Evolutionary conservation across 2,329 filamentous ascomycete species (phyloP).

Genomic region (Scedosporium dehoogii): DNA sequence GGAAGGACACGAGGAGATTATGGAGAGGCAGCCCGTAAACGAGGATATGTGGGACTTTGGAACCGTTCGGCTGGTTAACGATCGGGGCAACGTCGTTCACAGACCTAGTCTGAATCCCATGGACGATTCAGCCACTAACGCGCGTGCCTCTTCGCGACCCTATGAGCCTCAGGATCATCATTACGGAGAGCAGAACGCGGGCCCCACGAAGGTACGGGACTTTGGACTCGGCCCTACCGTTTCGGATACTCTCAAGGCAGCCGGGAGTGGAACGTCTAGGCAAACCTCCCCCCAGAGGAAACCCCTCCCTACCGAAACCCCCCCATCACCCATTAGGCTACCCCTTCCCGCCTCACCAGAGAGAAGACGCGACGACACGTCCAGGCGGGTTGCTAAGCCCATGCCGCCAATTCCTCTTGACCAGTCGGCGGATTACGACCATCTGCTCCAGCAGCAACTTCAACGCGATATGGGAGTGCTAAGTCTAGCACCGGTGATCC

Average conservation of each 20-base stretch:
- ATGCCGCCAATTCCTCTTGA: slow-evolving; percentile 1
- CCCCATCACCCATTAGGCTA: slow-evolving; percentile 47
- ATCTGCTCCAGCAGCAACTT: slow-evolving; percentile 51
- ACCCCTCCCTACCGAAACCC: slow-evolving; percentile 29
- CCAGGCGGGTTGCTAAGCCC: slow-evolving; percentile 8
- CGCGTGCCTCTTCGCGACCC: slow-evolving; percentile 45
- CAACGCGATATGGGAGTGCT: slow-evolving; percentile 51
- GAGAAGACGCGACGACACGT: slow-evolving; percentile 25
- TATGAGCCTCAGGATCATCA: slow-evolving; percentile 38
- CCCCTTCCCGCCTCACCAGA: slow-evolving; percentile 51
- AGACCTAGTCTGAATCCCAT: slow-evolving; percentile 56
- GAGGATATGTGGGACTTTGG: slow-evolving; percentile 99
- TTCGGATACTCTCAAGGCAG: slow-evolving; percentile 45
- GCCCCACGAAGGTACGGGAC: slow-evolving; percentile 41
- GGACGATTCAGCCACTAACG: slow-evolving; percentile 75
- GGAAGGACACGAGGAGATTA: slow-evolving; percentile 45
- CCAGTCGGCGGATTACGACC: slow-evolving; percentile 51
- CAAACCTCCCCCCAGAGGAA: slow-evolving; percentile 52
- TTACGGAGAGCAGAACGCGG: slow-evolving; percentile 41
- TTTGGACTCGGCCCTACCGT: slow-evolving; percentile 29
- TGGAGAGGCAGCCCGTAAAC: slow-evolving; percentile 47
- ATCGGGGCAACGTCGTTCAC: slow-evolving; percentile 46
- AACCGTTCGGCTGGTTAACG: slow-evolving; percentile 73
- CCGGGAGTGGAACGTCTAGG: slow-evolving; percentile 37
- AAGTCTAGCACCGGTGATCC: slow-evolving; percentile 33